Evolutionary conservation across 208 protist species (phyloP).

Genomic region (Crithidia brevicula): DNA sequence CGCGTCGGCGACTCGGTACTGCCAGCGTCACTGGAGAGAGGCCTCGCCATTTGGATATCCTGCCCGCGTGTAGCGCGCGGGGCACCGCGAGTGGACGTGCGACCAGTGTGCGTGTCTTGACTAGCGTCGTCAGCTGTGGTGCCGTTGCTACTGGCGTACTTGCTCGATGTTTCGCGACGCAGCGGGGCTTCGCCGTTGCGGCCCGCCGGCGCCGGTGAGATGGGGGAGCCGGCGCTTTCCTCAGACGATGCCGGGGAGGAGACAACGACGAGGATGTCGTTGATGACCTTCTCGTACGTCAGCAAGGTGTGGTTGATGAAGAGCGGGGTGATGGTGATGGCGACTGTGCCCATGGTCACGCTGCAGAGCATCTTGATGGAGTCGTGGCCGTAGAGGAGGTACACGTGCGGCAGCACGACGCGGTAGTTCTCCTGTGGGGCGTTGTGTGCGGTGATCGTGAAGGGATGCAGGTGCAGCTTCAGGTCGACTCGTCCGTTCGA

Average conservation of each 20-base stretch:
- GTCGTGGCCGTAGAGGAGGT: conserved; percentile 74
- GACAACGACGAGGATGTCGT: conserved; percentile 42
- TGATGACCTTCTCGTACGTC: conserved; percentile 62
- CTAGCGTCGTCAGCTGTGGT: conserved; percentile 1
- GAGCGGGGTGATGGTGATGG: conserved; percentile 72
- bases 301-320: conserved; percentile 83
- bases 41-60: too few relatives aligned
- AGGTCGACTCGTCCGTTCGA: conserved; percentile 59
- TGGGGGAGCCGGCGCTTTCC: not conserved
- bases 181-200: not conserved
- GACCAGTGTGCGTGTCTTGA: conserved; percentile 5
- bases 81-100: not conserved
- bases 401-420: conserved; percentile 74
- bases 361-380: conserved; percentile 49
- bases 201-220: not conserved
- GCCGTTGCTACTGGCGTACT: not conserved
- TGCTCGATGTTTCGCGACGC: conserved; percentile 4
- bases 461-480: conserved; percentile 82
- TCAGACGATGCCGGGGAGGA: conserved; percentile 22
- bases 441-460: conserved; percentile 55
- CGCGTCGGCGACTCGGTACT: not conserved
- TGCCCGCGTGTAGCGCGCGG: not conserved
- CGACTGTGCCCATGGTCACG: conserved; percentile 74
- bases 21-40: not conserved
- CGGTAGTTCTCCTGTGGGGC: conserved; percentile 41